Evolutionary conservation across 1,284 basidiomycete genomes (phyloP).

Genomic region (Trametes hirsuta): DNA sequence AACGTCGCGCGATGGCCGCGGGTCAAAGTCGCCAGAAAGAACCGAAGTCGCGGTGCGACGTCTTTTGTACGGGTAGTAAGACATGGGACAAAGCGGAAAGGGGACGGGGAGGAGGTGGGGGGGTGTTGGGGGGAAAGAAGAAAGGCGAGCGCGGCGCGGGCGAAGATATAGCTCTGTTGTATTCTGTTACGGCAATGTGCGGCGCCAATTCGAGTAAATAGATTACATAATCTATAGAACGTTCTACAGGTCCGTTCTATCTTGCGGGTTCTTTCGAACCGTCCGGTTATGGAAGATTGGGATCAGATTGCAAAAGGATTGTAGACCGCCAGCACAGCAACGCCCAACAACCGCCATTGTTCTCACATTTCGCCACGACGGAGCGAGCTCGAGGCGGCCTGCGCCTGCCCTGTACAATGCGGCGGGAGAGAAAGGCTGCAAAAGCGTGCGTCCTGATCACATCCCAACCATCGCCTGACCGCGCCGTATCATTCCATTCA

Average conservation of each 20-base stretch:
- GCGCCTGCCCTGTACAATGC: neutral
- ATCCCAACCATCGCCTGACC: slow-evolving; percentile 11
- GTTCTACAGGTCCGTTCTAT: slow-evolving; percentile 26
- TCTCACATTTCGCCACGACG: neutral
- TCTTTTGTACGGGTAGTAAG: slow-evolving; percentile 29
- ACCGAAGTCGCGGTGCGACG: slow-evolving; percentile 75
- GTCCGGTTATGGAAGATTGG: slow-evolving; percentile 10
- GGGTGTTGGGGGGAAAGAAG: slow-evolving; percentile 24
- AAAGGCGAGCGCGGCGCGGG: slow-evolving; percentile 30
- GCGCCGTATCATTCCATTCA: slow-evolving; percentile 20
- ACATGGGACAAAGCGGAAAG: slow-evolving; percentile 23
- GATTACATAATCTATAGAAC: slow-evolving; percentile 31
- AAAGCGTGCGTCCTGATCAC: neutral
- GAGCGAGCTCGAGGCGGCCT: neutral
- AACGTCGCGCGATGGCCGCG: slow-evolving; percentile 66
- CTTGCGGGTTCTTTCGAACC: slow-evolving; percentile 16
- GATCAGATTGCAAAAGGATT: slow-evolving; percentile 29
- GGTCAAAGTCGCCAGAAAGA: slow-evolving; percentile 73
- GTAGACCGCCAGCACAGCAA: slow-evolving; percentile 12
- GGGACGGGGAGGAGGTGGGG: slow-evolving; percentile 12
- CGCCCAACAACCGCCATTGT: slow-evolving; percentile 12
- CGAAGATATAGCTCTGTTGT: slow-evolving; percentile 34
- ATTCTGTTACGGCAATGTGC: slow-evolving; percentile 34
- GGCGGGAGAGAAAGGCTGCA: neutral
- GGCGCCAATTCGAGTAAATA: slow-evolving; percentile 32